These are phyloP conservation scores for Thozetella sp. DNA, from an alignment of 495 filamentous ascomycete species.

Conservation along the genomic window DNA sequence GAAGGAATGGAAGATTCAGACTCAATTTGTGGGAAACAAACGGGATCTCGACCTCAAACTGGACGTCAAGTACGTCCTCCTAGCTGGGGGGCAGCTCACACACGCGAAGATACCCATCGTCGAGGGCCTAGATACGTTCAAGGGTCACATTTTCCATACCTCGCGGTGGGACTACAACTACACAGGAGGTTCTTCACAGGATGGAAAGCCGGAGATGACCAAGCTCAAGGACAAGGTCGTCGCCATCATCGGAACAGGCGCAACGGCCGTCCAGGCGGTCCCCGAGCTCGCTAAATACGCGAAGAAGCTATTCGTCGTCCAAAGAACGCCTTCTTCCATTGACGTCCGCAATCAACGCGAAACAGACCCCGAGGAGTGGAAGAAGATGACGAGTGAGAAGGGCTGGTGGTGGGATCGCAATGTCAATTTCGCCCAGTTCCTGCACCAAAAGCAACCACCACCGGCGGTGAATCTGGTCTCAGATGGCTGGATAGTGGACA, in stretches of 20 bases:
- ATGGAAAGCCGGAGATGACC: constrained; percentile 30
- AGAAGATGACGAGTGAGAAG: constrained; percentile 20
- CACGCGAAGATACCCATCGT: constrained; percentile 40
- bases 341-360: constrained; percentile 39
- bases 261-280: constrained; percentile 48
- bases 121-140: constrained; percentile 23
- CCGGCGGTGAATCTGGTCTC: constrained; percentile 28
- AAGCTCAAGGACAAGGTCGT: constrained; percentile 44
- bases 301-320: constrained; percentile 47
- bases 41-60: background rate
- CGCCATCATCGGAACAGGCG: constrained; percentile 48
- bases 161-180: constrained; percentile 45
- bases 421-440: constrained; percentile 25
- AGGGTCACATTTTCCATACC: constrained; percentile 47
- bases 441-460: constrained; percentile 17
- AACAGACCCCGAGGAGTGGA: constrained; percentile 41
- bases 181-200: constrained; percentile 50
- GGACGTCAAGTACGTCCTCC: constrained; percentile 21
- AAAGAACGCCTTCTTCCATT: constrained; percentile 51
- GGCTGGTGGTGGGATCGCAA: constrained; percentile 39
- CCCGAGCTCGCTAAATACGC: constrained; percentile 41
- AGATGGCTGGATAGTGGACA: constrained; percentile 32
- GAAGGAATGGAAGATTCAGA: constrained; percentile 34
- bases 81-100: constrained; percentile 29
- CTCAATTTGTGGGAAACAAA: constrained; percentile 3